A percentile compares a stretch with the other conserved stretches of the same genome.
Evolutionary conservation across 2,329 filamentous ascomycete genomes (phyloP).

Genomic region (Sclerotinia subarctica): DNA sequence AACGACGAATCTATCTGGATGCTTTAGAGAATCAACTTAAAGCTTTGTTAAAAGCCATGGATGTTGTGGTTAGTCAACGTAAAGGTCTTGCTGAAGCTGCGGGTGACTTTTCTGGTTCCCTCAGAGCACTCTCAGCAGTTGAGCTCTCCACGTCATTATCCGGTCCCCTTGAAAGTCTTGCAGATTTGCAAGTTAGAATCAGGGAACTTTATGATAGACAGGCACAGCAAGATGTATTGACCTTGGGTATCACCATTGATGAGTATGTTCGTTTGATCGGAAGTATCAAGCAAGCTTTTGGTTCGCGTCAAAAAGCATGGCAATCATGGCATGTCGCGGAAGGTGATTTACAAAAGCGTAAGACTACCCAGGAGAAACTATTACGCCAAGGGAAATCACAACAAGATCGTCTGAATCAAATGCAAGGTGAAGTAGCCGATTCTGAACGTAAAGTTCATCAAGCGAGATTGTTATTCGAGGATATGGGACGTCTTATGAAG

Average conservation of each 20-base stretch:
- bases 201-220: constrained; percentile 94
- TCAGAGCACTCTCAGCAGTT: constrained; percentile 89
- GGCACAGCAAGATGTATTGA: constrained; percentile 93
- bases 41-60: constrained; percentile 86
- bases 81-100: constrained; percentile 93
- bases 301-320: constrained; percentile 90
- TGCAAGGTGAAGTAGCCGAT: constrained; percentile 90
- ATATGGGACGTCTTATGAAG: constrained; percentile 94
- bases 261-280: constrained; percentile 97
- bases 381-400: constrained; percentile 91
- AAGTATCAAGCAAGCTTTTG: constrained; percentile 89
- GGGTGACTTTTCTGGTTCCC: constrained; percentile 85
- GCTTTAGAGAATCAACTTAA: constrained; percentile 89
- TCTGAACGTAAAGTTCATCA: constrained; percentile 92
- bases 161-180: constrained; percentile 83
- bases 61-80: constrained; percentile 85
- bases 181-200: constrained; percentile 90
- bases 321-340: constrained; percentile 92
- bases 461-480: constrained; percentile 84
- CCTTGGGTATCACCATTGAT: constrained; percentile 94
- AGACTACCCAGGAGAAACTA: constrained; percentile 87
- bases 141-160: constrained; percentile 88
- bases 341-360: constrained; percentile 85
- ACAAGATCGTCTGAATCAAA: constrained; percentile 89
- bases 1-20: constrained; percentile 90